A percentile compares a stretch with the other conserved stretches of the same genome.
These are phyloP conservation scores for Debaryomyces nepalensis DNA, from an alignment of 1,139 yeast species.

Conservation along the genomic window DNA sequence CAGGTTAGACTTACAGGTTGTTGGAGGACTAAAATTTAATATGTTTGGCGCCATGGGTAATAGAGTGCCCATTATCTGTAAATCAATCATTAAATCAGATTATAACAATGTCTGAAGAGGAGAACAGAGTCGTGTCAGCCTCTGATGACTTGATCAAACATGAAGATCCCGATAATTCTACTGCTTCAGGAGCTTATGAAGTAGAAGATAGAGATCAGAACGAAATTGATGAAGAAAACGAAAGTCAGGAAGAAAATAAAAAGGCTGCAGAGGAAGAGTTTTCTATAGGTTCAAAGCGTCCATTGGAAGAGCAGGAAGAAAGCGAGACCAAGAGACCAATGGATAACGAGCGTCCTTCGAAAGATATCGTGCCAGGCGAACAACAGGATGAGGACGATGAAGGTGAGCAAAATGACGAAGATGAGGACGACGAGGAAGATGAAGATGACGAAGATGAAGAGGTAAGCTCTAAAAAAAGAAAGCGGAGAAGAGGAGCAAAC, in stretches of 20 bases:
- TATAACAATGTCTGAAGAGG: conserved; percentile 17
- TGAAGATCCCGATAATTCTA: conserved; percentile 18
- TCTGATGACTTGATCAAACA: conserved; percentile 22
- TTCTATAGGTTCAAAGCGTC: conserved; percentile 15
- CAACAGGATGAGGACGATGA: conserved; percentile 17
- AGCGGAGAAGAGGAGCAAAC: conserved; percentile 69
- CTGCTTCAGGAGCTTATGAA: conserved; percentile 21
- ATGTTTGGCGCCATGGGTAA: neutral
- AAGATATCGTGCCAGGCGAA: conserved; percentile 13
- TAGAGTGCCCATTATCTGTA: neutral
- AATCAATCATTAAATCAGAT: conserved; percentile 13
- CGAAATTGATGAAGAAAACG: conserved; percentile 49
- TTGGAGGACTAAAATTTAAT: conserved; percentile 1
- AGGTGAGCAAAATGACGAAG: conserved; percentile 18
- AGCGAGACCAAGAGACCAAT: conserved; percentile 2
- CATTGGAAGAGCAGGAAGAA: conserved; percentile 14
- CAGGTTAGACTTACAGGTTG: neutral
- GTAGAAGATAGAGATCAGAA: conserved; percentile 43
- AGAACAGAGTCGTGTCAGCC: conserved; percentile 8
- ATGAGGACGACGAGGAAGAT: conserved; percentile 41
- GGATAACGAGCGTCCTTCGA: conserved; percentile 13
- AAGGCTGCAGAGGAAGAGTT: conserved; percentile 12
- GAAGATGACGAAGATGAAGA: conserved; percentile 67
- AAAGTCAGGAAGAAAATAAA: conserved; percentile 15
- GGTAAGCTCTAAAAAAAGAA: conserved; percentile 60